Evolutionary conservation across 2,329 filamentous ascomycete genomes (phyloP).

Genomic region (Cercospora zeae-maydis): DNA sequence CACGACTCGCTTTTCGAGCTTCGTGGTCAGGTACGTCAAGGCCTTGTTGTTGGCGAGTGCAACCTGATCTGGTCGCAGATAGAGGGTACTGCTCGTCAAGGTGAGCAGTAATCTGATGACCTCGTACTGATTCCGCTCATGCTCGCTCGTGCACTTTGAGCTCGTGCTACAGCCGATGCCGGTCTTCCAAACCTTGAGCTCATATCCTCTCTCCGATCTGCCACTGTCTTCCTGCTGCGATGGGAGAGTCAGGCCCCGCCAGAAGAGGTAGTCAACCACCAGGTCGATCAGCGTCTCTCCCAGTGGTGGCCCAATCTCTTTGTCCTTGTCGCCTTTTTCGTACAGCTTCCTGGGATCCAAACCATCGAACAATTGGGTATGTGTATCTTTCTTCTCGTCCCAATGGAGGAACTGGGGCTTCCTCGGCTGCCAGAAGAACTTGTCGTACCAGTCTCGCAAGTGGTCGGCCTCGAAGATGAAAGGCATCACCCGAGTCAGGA

Average conservation of each 20-base stretch:
- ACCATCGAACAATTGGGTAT: conserved; percentile 36
- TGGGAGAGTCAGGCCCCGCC: conserved; percentile 81
- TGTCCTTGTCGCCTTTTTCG: conserved; percentile 43
- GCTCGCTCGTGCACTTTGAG: conserved; percentile 82
- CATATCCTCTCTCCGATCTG: conserved; percentile 54
- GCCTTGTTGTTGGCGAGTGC: conserved; percentile 79
- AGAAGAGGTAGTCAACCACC: conserved; percentile 85
- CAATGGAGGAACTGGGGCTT: conserved; percentile 28
- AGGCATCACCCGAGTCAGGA: conserved; percentile 83
- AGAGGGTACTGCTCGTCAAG: conserved; percentile 87
- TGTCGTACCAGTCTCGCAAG: conserved; percentile 79
- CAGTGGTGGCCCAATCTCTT: conserved; percentile 77
- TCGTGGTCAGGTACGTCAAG: conserved; percentile 84
- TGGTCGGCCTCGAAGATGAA: conserved; percentile 88
- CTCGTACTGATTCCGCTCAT: conserved; percentile 89
- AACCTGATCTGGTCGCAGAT: conserved; percentile 73
- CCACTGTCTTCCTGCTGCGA: conserved; percentile 28
- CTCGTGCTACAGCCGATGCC: conserved; percentile 93
- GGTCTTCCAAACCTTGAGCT: conserved; percentile 95
- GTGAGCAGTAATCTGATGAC: conserved; percentile 82
- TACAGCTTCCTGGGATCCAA: conserved; percentile 48
- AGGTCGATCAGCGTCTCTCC: conserved; percentile 92
- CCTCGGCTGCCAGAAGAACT: conserved; percentile 74
- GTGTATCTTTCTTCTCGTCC: conserved; percentile 28
- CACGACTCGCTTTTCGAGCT: conserved; percentile 85